Evolutionary conservation across 495 filamentous ascomycete species (phyloP), one percentile per base, ranked within the genome.

Genomic region (Penicillium subrubescens): DNA sequence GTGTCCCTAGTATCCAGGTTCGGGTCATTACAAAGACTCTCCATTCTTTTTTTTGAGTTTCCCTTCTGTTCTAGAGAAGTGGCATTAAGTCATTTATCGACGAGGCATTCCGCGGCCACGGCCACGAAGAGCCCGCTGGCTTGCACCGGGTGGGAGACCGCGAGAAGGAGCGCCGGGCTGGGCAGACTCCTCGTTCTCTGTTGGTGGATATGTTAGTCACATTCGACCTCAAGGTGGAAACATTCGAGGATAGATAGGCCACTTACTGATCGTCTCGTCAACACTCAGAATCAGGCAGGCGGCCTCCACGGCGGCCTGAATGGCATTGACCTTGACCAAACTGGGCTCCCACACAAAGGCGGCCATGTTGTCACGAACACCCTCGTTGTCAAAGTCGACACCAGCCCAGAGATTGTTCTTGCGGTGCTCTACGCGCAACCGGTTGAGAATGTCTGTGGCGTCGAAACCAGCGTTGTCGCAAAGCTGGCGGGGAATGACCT

Each of bases 401-500:
- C 95, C 95, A 33, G 92, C 93, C 95, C 95, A 99, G 48, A 86
- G 87, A 73, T 91, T 91, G 59, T 92, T 92, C 78, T 92, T 92
- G 66, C 90, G 83, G 81, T 99, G 95, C 84, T 97, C 94, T 65
- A 97, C 95, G 44, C 95, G 90, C 66, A 99, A 83, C 57, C 90
- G 88, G 79, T 97, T 99, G 52, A 99, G 86, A 64, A 99, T 96
- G 75, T 99, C 96, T 55, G 95, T 98, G 17, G 95, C 93, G 70
- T 99, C 95, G 76, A 99, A 97, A 60, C 95, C 95, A 44, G 95
- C 95, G 71, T 99, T 99, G 81, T 99, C 95, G 77, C 95, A 98
- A 62, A 99, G 84, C 78, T 98, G 95, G 60, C 95, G 88, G 43
- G 95, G 95, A 71, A 99, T 95, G 41, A 99, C 89, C 83, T 99